phyloP scores from a whole-genome alignment of 257 asterid genomes.

The Solanum etuberosum region DNA sequence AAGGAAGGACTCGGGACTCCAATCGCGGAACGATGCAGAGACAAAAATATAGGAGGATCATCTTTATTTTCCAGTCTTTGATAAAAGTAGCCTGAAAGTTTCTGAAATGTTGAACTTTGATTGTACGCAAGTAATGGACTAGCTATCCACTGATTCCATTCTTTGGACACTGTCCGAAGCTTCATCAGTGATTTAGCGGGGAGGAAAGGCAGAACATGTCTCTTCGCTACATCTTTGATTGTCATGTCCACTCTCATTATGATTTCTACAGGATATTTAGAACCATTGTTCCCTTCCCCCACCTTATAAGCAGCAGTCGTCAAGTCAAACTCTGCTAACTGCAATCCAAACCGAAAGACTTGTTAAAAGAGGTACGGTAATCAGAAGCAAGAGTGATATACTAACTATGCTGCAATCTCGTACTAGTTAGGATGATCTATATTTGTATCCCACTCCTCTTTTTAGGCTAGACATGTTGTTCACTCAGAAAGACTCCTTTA shows the following conservation, averaged over 20 bases:
- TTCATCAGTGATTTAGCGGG: slow-evolving; percentile 34
- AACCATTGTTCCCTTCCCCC: background rate
- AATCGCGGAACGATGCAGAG: slow-evolving; percentile 7
- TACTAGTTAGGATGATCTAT: background rate
- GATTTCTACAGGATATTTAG: background rate
- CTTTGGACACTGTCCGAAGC: slow-evolving; percentile 32
- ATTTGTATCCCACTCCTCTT: background rate
- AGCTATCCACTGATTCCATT: slow-evolving; percentile 29
- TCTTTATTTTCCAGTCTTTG: background rate
- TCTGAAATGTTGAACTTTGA: slow-evolving; percentile 27
- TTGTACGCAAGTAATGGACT: slow-evolving; percentile 26
- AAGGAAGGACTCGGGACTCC: slow-evolving; percentile 26
- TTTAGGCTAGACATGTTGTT: background rate
- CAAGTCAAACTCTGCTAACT: background rate
- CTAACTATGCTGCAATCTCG: background rate
- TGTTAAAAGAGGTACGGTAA: background rate
- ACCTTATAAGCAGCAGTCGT: background rate
- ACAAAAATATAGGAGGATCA: background rate
- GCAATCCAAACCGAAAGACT: background rate
- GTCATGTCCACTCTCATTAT: background rate
- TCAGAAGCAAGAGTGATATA: background rate
- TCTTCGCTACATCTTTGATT: slow-evolving; percentile 15
- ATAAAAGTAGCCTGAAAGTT: slow-evolving; percentile 32
- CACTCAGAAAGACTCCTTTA: background rate
- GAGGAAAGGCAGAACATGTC: slow-evolving; percentile 29